These are phyloP conservation scores for Aspergillus heteromorphus DNA, from an alignment of 495 filamentous ascomycete genomes.

Conservation along the genomic window DNA sequence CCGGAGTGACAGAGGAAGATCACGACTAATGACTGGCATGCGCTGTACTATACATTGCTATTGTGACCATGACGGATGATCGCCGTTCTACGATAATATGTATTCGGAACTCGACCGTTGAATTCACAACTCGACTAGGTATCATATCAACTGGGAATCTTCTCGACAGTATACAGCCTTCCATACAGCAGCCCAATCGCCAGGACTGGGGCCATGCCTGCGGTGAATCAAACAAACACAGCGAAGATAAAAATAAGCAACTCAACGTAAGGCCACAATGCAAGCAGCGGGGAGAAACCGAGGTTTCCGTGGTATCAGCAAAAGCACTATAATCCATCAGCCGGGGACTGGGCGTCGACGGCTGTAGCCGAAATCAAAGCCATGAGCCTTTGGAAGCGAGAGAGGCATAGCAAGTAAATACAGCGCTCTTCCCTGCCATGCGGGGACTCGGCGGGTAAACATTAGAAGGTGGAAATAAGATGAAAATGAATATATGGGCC, in stretches of 20 bases:
- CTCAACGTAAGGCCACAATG: not conserved
- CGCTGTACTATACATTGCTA: not conserved
- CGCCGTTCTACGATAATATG: not conserved
- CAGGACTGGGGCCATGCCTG: not conserved
- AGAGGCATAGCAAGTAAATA: not conserved
- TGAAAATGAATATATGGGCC: too few relatives aligned
- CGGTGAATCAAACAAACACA: not conserved
- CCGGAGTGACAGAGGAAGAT: conserved; percentile 84
- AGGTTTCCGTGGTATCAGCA: not conserved
- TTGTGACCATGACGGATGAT: not conserved
- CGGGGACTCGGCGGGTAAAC: not conserved
- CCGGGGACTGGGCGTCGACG: not conserved
- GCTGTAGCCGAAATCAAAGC: not conserved
- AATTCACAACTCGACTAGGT: not conserved
- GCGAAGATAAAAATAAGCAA: not conserved
- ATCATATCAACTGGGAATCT: not conserved
- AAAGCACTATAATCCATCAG: not conserved
- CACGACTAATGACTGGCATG: conserved; percentile 57
- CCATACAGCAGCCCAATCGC: not conserved
- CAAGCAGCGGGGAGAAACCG: not conserved
- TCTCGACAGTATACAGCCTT: not conserved
- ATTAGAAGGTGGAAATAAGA: too few relatives aligned
- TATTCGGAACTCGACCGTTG: not conserved
- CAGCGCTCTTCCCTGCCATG: not conserved
- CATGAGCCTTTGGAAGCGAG: not conserved